These are phyloP conservation scores for Xylaria sp. DNA, from an alignment of 2,329 filamentous ascomycete species.

Conservation along the genomic window DNA sequence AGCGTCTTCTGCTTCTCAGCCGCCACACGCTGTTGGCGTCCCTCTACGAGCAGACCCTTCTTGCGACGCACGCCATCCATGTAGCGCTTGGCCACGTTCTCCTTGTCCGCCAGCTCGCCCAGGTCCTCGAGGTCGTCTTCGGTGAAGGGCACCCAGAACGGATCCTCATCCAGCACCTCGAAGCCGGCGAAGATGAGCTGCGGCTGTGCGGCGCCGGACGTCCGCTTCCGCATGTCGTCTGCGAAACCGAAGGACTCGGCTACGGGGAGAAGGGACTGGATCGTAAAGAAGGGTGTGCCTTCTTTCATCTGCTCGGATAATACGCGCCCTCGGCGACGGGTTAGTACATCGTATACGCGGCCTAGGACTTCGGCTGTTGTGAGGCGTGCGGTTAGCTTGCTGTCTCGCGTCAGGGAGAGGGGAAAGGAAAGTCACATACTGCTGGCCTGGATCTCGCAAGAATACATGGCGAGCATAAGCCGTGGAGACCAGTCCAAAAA, in stretches of 20 bases:
- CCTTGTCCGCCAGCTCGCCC: slow-evolving; percentile 89
- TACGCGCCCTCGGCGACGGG: slow-evolving; percentile 87
- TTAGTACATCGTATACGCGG: slow-evolving; percentile 97
- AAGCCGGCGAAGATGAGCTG: slow-evolving; percentile 95
- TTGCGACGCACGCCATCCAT: slow-evolving; percentile 87
- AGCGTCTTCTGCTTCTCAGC: slow-evolving; percentile 89
- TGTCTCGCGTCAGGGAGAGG: background rate
- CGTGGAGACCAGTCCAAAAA: slow-evolving; percentile 97
- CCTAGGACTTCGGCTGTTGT: slow-evolving; percentile 85
- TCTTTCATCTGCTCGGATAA: slow-evolving; percentile 92
- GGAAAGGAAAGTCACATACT: slow-evolving; percentile 61
- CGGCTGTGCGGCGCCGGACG: slow-evolving; percentile 87
- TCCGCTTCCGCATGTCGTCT: slow-evolving; percentile 96
- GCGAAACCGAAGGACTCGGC: slow-evolving; percentile 96
- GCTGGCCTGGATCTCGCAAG: slow-evolving; percentile 94
- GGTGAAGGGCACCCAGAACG: slow-evolving; percentile 96
- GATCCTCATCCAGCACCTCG: slow-evolving; percentile 92
- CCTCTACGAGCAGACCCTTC: slow-evolving; percentile 89
- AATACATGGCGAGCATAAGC: slow-evolving; percentile 98
- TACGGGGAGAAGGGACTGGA: slow-evolving; percentile 86
- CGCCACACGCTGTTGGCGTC: slow-evolving; percentile 79
- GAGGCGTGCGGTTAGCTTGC: slow-evolving; percentile 23
- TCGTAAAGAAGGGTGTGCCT: slow-evolving; percentile 96
- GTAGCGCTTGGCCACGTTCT: slow-evolving; percentile 96
- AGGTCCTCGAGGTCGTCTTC: slow-evolving; percentile 97